A percentile compares a stretch with the other conserved stretches of the same genome.
These are phyloP conservation scores for Microbotryum saponariae DNA, from an alignment of 1,284 basidiomycete genomes.

Conservation along the genomic window DNA sequence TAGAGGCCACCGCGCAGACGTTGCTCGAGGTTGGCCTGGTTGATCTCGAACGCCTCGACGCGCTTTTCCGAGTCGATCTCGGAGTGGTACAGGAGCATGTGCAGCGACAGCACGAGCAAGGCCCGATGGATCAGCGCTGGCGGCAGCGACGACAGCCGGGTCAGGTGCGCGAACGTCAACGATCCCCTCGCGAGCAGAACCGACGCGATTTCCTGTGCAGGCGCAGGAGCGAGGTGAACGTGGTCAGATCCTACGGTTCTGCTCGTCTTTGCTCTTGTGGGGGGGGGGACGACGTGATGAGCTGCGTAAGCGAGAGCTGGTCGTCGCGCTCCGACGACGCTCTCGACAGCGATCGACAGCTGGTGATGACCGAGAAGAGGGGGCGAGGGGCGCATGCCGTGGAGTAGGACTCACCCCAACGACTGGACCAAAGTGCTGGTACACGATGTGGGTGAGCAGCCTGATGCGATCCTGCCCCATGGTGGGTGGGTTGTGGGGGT, in stretches of 20 bases:
- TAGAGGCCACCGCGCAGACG: slow-evolving; percentile 46
- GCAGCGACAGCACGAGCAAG: slow-evolving; percentile 78
- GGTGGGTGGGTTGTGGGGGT: too few relatives aligned
- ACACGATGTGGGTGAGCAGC: slow-evolving; percentile 66
- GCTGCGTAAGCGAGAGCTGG: too few relatives aligned
- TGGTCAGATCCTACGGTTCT: background rate
- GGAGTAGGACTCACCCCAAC: slow-evolving; percentile 53
- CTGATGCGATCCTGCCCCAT: slow-evolving; percentile 10
- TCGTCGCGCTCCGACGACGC: background rate
- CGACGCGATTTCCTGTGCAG: slow-evolving; percentile 62
- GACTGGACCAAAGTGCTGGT: slow-evolving; percentile 68
- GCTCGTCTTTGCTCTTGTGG: background rate
- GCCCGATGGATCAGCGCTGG: slow-evolving; percentile 62
- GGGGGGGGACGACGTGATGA: background rate
- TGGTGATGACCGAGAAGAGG: background rate
- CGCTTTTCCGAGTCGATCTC: slow-evolving; percentile 31
- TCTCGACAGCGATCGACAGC: background rate
- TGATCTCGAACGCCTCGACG: slow-evolving; percentile 42
- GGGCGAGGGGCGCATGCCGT: background rate
- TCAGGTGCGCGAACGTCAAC: slow-evolving; percentile 54
- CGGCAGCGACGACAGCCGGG: slow-evolving; percentile 57
- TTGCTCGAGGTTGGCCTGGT: slow-evolving; percentile 40
- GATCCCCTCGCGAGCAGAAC: slow-evolving; percentile 77
- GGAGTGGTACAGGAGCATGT: slow-evolving; percentile 54
- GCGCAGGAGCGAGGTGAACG: slow-evolving; percentile 3